Conservation (phyloP, 225 moss, liverwort and hornwort genomes). For the Asterella californica region DNA sequence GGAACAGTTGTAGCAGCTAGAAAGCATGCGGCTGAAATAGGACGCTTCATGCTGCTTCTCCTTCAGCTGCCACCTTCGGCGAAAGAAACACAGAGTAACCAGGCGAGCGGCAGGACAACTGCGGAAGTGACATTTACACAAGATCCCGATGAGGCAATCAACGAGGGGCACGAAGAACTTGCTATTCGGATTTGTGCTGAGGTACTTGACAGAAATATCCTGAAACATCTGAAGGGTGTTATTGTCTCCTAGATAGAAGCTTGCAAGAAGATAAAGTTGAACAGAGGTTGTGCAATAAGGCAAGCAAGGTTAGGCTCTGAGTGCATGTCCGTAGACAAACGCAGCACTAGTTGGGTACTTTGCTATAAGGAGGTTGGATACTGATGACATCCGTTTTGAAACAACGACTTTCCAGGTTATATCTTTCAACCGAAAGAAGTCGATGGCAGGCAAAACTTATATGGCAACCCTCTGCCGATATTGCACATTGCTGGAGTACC, state of each 20-base stretch:
- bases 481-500: slow-evolving; percentile 54
- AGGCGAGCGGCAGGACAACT: not conserved
- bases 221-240: not conserved
- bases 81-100: not conserved
- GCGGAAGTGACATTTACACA: slow-evolving; percentile 6
- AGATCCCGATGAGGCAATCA: slow-evolving; percentile 14
- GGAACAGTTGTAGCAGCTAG: slow-evolving; percentile 57
- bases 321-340: not conserved
- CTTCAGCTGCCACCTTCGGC: slow-evolving; percentile 57
- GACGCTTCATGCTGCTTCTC: slow-evolving; percentile 79
- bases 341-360: not conserved
- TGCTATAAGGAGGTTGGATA: not conserved
- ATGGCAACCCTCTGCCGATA: slow-evolving; percentile 54
- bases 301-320: not conserved
- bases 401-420: slow-evolving; percentile 43
- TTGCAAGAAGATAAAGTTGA: not conserved
- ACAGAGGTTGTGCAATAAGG: not conserved
- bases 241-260: not conserved
- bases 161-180: slow-evolving; percentile 38
- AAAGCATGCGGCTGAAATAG: slow-evolving; percentile 64
- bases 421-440: slow-evolving; percentile 38
- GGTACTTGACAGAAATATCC: slow-evolving; percentile 15
- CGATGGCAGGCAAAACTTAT: slow-evolving; percentile 58
- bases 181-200: slow-evolving; percentile 34
- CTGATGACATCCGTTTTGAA: not conserved